These are phyloP conservation scores for Galerina marginata DNA, from an alignment of 768 basidiomycete species.

Conservation along the genomic window DNA sequence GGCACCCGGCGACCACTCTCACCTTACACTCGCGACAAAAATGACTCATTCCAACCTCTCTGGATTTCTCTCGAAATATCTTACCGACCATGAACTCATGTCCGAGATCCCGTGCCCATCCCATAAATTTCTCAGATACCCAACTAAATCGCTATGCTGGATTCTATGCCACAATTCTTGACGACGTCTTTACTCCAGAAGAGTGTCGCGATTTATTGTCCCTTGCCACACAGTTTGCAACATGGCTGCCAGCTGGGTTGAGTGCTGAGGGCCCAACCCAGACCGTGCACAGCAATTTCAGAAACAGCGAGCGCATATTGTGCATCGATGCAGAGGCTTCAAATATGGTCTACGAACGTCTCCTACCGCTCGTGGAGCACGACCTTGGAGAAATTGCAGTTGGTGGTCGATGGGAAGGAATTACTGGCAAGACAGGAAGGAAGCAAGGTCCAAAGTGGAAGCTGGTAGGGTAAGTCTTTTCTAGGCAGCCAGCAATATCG, in stretches of 20 bases:
- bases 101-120: not conserved
- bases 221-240: conserved; percentile 30
- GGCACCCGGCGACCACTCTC: too few relatives aligned
- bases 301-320: conserved; percentile 42
- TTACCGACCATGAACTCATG: too few relatives aligned
- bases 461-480: conserved; percentile 34
- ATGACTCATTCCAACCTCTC: too few relatives aligned
- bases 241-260: conserved; percentile 42
- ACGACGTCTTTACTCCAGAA: conserved; percentile 40
- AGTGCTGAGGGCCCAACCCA: conserved; percentile 23
- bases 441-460: conserved; percentile 40
- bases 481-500: too few relatives aligned
- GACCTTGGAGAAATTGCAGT: conserved; percentile 34
- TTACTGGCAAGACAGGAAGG: conserved; percentile 34
- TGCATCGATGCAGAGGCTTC: conserved; percentile 35
- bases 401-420: conserved; percentile 34
- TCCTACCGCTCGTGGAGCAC: conserved; percentile 38
- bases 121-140: conserved; percentile 34
- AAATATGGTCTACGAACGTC: conserved; percentile 34
- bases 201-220: conserved; percentile 40
- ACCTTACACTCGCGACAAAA: too few relatives aligned
- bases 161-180: conserved; percentile 43
- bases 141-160: conserved; percentile 33
- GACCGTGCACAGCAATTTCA: conserved; percentile 36
- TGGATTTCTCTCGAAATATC: too few relatives aligned